These are phyloP conservation scores for Luffa acutangula DNA, from an alignment of 306 rosid species.

Conservation along the genomic window DNA sequence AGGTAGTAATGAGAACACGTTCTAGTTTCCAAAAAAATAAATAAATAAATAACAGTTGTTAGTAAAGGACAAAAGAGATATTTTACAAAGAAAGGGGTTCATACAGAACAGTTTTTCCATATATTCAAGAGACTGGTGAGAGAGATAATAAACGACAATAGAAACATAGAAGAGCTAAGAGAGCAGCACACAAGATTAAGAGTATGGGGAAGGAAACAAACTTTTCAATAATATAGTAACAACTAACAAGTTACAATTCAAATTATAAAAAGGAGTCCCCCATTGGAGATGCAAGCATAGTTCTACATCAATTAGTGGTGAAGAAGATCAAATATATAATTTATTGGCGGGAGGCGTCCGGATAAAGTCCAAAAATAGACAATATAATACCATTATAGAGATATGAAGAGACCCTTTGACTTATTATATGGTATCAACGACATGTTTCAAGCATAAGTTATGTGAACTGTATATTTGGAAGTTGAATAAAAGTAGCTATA, in stretches of 20 bases:
- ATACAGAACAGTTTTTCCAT: neutral
- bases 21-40: neutral
- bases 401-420: neutral
- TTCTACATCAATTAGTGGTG: neutral
- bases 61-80: neutral
- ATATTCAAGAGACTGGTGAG: neutral
- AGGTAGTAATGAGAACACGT: neutral
- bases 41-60: neutral
- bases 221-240: neutral
- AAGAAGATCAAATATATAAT: no score
- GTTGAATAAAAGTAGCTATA: neutral
- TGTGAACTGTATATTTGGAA: neutral
- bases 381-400: neutral
- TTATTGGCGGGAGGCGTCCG: no score
- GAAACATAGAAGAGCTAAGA: neutral
- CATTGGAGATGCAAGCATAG: neutral
- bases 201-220: neutral
- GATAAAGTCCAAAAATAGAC: no score
- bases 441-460: neutral
- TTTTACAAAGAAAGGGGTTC: neutral
- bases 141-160: neutral
- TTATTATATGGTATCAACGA: neutral
- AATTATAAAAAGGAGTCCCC: neutral
- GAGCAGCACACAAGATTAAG: neutral
- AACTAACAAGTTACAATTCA: neutral